Evolutionary conservation across 768 basidiomycete genomes (phyloP), one percentile per base, ranked within the genome.

Genomic region (Xerocomus brunneocitrinus): DNA sequence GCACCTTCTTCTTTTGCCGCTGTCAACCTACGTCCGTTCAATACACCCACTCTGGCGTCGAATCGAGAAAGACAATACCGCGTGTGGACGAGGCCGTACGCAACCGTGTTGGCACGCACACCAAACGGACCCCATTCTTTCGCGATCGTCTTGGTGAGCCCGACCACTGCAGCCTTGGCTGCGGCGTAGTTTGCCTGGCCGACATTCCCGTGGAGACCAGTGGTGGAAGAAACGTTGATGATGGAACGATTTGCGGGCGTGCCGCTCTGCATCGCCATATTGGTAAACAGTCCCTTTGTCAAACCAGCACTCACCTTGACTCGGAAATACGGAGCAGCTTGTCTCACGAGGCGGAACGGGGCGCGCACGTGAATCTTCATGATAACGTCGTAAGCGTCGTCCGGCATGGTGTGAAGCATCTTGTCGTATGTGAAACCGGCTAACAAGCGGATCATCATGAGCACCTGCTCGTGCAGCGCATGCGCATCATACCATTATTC

Each of bases 81-180:
- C 2, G 91, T 93, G 61, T 86, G 81, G 43, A 93, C 82, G 42
- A 83, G 74, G 25, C 90, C 89, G 59, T 81, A 91, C 4, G 89
- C 89, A 40, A 93, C 71, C 3, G 85, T 85, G 73, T 93, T 91
- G 27, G 86, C 86, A 47, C 90, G 86, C 22, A 91, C 88, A 59
- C 84, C 85, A 69, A 85, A 91, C 4, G 75, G 70, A 30, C 91
- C 91, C 90, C 90, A 93, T 65, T 93, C 91, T 67, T 92, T 93
- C 45, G 84, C 83, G 58, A 89, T 83, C 38, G 90, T 92, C 75
- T 91, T 92, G 36, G 89, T 88, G 49, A 92, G 73, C 13, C 90
- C 91, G 53, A 85, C 62, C 38, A 92, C 82, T 8, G 85, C 90
- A 12, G 88, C 73, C 63, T 91, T 91, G 55, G 86, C 89, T 1